These are phyloP conservation scores for Penicillium cataractarum DNA, from an alignment of 495 filamentous ascomycete genomes.

Conservation along the genomic window DNA sequence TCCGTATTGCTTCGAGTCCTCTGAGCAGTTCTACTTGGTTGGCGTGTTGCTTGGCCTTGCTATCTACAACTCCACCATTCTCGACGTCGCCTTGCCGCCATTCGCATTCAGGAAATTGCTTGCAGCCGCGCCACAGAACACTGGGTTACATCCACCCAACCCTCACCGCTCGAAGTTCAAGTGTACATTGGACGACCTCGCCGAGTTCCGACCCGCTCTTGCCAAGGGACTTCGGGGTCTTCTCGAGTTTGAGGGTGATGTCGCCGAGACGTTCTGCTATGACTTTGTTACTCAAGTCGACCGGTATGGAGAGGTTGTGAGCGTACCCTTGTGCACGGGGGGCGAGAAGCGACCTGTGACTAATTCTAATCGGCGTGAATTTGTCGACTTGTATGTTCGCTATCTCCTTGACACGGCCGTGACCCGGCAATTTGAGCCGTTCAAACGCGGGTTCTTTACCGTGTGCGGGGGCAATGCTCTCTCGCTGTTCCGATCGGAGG, in stretches of 20 bases:
- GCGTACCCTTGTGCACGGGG: conserved; percentile 71
- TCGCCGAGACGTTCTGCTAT: conserved; percentile 78
- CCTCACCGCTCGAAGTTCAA: conserved; percentile 61
- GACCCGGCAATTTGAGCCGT: conserved; percentile 86
- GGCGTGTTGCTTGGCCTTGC: conserved; percentile 87
- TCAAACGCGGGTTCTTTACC: conserved; percentile 93
- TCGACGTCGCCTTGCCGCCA: conserved; percentile 89
- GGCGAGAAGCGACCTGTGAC: conserved; percentile 81
- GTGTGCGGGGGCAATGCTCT: conserved; percentile 91
- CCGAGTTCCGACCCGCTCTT: conserved; percentile 78
- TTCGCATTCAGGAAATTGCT: conserved; percentile 90
- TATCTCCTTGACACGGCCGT: conserved; percentile 82
- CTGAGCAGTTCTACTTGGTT: conserved; percentile 91
- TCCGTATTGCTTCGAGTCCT: conserved; percentile 85
- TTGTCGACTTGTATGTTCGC: conserved; percentile 84
- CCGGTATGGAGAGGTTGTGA: conserved; percentile 69
- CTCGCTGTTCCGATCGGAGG: conserved; percentile 89
- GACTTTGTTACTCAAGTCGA: conserved; percentile 82
- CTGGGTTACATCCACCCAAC: conserved; percentile 54
- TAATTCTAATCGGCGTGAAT: conserved; percentile 81
- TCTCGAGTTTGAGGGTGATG: conserved; percentile 83
- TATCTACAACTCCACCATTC: conserved; percentile 95
- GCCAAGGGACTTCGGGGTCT: conserved; percentile 76
- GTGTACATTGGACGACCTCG: conserved; percentile 81
- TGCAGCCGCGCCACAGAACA: conserved; percentile 64